Base-by-base conservation (phyloP, 768 basidiomycete genomes). In the Inosperma sp. region DNA sequence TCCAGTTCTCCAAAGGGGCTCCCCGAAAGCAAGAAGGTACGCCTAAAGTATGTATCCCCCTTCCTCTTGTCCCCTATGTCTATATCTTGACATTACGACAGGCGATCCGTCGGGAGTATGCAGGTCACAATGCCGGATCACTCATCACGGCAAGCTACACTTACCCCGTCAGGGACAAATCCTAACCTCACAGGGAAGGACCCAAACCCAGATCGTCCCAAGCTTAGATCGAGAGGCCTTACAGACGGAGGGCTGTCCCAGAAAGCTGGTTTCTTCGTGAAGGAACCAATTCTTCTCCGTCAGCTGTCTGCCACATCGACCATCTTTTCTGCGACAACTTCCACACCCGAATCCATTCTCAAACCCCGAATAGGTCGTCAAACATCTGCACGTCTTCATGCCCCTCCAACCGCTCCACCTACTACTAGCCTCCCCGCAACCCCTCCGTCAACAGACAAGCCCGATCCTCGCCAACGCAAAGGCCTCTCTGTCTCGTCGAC, bases 351-450 rank as follows among this genome's bases (percentile, higher is more conserved):
- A 19, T 46, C 41, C 34, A 49, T 54, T 25, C 57, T 16, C 57
- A 68, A 16, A 65, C 70, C 16, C 70, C 68, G 30, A 62, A 60
- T 71, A 35, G 74, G 78, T 7, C 73, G 76, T 56, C 54, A 66
- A 14, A 78, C 79, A 26, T 43, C 66, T 26, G 73, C 76, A 34
- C 72, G 74, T 25, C 53, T 75, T 27, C 64, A 70, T 31, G 58
- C 63, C 19, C 77, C 78, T 7, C 74, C 74, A 7, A 72, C 66
- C 48, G 74, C 79, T 3, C 80, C 79, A 34, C 81, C 81, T 8
- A 68, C 63, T 12, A 72, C 75, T 8, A 64, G 68, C 39, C 65
- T 81, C 25, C 80, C 80, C 35, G 64, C 70, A 8, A 75, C 76
- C 30, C 79, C 78, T 22, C 43, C 39, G 33, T 29, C 56, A 2